Evolutionary conservation across 495 filamentous ascomycete species (phyloP).

Genomic region (Echria macrotheca): DNA sequence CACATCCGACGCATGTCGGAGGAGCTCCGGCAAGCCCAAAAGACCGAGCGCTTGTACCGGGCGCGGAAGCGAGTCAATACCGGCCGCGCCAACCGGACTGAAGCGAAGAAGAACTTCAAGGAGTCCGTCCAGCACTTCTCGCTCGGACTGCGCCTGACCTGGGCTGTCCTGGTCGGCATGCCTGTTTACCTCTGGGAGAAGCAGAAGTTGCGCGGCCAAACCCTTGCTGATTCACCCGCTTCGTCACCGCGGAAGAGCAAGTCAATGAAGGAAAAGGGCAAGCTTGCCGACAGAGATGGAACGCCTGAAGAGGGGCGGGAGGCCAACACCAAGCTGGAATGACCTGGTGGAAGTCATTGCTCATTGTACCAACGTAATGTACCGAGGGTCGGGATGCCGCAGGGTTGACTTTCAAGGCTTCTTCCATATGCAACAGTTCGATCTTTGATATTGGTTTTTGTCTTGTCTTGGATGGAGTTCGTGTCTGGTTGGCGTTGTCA

Average conservation of each 20-base stretch:
- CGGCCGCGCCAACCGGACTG: conserved; percentile 20
- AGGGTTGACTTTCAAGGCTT: background rate
- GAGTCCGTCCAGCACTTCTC: conserved; percentile 22
- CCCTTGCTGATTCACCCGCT: background rate
- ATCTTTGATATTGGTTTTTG: background rate
- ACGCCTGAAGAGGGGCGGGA: background rate
- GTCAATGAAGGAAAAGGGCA: background rate
- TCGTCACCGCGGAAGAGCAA: background rate
- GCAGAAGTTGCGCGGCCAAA: conserved; percentile 8
- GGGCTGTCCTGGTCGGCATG: conserved; percentile 11
- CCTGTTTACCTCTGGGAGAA: conserved; percentile 20
- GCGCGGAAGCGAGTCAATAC: conserved; percentile 23
- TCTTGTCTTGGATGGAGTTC: background rate
- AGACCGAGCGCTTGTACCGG: conserved; percentile 26
- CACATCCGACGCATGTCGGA: conserved; percentile 21
- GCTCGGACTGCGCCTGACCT: conserved; percentile 13
- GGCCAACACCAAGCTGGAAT: background rate
- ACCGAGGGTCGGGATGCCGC: no score
- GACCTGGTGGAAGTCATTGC: no score
- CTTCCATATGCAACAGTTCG: background rate
- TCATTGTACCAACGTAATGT: no score
- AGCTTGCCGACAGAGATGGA: background rate
- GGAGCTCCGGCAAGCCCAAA: conserved; percentile 19
- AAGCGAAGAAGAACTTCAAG: conserved; percentile 23
- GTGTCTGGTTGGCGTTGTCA: background rate